Base-by-base conservation (phyloP, 2,329 filamentous ascomycete species). In the Hypoxylon sp. region DNA sequence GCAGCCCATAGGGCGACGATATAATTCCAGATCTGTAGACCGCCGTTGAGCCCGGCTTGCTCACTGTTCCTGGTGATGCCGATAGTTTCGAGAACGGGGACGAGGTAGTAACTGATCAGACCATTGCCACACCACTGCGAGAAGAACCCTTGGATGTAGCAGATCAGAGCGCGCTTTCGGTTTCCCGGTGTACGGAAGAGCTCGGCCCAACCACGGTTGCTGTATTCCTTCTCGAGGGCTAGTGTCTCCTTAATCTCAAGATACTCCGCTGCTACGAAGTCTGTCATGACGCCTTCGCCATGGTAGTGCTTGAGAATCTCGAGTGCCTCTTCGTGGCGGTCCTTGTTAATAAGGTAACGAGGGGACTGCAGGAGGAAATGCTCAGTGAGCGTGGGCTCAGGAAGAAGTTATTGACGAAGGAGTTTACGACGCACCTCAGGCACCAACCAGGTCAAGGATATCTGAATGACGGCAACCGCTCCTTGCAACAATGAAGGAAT, bases 21-120 rank as follows among this genome's bases (percentile, higher is more conserved):
- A 42, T 81, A 81, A 70, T 81, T 82, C 75, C 78, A 83, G 17
- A 80, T 61, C 46, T 74, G 71, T 1, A 72, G 68, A 1, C 70
- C 59, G 35, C 73, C 80, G 62, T 81, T 82, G 74, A 83, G 81
- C 4, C 81, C 68, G 3, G 78, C 80, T 54, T 83, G 80, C 1
- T 73, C 75, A n/a, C 73, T 72, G 1, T 75, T 70, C 24, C 75
- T 72, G 8, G 73, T 79, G 46, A 81, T 78, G 1, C 80, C 80
- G 42, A 82, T 73, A 0, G 77, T 78, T 42, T 78, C 74, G 4
- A 82, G 76, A 14, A 81, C 77, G 0, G 79, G 67, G 0, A 75
- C 76, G 3, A 80, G 71, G 46, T 78, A 81, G 63, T 79, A 81
- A 8, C 74, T 76, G 9, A 81, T 77, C 13, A 81, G 74, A 6